These are phyloP conservation scores for Urochloa ruziziensis DNA, from an alignment of 176 grass and related monocot species.

Conservation along the genomic window DNA sequence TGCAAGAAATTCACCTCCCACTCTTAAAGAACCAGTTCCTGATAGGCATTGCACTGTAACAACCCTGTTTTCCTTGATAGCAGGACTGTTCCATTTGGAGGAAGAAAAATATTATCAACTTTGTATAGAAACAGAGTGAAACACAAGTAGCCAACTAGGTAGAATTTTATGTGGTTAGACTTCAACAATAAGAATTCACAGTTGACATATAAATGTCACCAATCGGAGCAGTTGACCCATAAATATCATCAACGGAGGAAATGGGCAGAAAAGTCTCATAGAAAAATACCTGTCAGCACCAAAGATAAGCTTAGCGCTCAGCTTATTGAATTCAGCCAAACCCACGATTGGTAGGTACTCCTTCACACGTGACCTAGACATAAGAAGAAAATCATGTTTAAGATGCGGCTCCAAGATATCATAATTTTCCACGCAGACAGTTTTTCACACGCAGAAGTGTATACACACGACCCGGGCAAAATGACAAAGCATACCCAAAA, in stretches of 20 bases:
- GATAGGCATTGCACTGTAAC: slow-evolving; percentile 88
- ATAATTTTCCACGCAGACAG: not conserved
- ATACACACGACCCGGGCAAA: not conserved
- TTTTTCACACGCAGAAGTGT: not conserved
- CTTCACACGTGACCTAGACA: slow-evolving; percentile 66
- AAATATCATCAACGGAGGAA: not conserved
- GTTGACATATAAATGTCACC: not conserved
- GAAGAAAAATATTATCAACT: not conserved
- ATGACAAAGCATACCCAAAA: not conserved
- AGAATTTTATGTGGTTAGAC: not conserved
- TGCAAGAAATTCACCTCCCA: slow-evolving; percentile 94
- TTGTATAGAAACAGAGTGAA: not conserved
- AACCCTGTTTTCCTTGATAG: slow-evolving; percentile 89
- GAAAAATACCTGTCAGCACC: slow-evolving; percentile 79
- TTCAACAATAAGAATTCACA: not conserved
- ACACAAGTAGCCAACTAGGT: not conserved
- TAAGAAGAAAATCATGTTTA: slow-evolving; percentile 20
- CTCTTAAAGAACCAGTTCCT: slow-evolving; percentile 90
- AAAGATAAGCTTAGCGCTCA: slow-evolving; percentile 97
- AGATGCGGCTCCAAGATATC: slow-evolving; percentile 11
- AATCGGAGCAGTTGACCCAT: not conserved
- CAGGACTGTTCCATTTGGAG: slow-evolving; percentile 45
- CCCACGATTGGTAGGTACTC: slow-evolving; percentile 96
- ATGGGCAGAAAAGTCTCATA: not conserved
- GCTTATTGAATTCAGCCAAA: slow-evolving; percentile 91